Evolutionary conservation across 768 basidiomycete genomes (phyloP).

Genomic region (Cubamyces sp.): DNA sequence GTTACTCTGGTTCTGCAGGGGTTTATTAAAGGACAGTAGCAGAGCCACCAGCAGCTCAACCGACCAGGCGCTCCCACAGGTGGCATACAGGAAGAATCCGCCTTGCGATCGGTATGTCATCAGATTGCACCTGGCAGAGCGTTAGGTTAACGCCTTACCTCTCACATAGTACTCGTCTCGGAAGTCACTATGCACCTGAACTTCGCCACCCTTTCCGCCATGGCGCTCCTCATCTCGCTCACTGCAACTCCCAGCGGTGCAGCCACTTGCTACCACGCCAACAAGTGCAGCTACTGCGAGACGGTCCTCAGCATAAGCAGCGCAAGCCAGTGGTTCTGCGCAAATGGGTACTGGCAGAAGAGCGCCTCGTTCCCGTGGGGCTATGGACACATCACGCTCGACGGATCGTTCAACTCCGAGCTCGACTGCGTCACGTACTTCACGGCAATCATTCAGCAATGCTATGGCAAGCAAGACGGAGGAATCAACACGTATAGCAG

Average conservation of each 20-base stretch:
- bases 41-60: too few species aligned
- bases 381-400: not conserved
- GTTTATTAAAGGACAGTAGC: too few species aligned
- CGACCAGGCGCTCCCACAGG: too few species aligned
- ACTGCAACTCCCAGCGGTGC: not conserved
- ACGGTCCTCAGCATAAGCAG: not conserved
- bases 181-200: not conserved
- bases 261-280: not conserved
- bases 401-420: not conserved
- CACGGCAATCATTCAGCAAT: not conserved
- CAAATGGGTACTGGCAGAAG: not conserved
- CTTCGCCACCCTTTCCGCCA: not conserved
- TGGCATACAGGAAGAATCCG: too few species aligned
- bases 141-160: too few species aligned
- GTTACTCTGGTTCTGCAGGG: too few species aligned
- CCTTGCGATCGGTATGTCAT: too few species aligned
- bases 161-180: not conserved
- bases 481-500: not conserved
- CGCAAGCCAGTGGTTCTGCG: not conserved
- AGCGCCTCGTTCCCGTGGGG: not conserved
- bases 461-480: not conserved
- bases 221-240: not conserved
- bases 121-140: too few species aligned
- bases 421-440: not conserved
- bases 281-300: not conserved